Evolutionary conservation across 1,139 yeast genomes (phyloP).

Genomic region (Pichia sp.): DNA sequence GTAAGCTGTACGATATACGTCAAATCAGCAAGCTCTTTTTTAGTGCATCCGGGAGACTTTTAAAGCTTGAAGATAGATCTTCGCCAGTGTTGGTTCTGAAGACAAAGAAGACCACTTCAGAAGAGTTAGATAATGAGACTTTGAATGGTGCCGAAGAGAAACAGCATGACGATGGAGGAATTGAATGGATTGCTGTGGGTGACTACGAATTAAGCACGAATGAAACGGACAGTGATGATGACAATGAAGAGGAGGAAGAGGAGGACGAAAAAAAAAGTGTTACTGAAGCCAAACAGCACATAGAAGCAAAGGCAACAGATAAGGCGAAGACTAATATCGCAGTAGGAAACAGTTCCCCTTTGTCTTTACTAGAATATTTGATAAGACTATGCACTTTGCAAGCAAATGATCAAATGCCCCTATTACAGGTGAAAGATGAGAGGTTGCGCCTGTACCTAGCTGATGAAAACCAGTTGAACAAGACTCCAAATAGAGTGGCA

Average conservation of each 20-base stretch:
- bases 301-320: background rate
- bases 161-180: conserved; percentile 30
- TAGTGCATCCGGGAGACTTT: conserved; percentile 66
- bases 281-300: background rate
- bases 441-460: conserved; percentile 57
- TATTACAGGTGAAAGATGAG: conserved; percentile 62
- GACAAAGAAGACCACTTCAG: conserved; percentile 33
- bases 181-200: conserved; percentile 26
- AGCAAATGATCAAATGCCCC: conserved; percentile 52
- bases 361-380: conserved; percentile 63
- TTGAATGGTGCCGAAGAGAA: conserved; percentile 25
- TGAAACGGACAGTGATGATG: conserved; percentile 11
- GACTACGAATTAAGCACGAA: conserved; percentile 19
- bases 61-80: conserved; percentile 59
- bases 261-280: conserved; percentile 3
- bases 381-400: conserved; percentile 61
- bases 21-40: conserved; percentile 56
- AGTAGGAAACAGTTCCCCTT: conserved; percentile 11
- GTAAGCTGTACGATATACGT: conserved; percentile 38
- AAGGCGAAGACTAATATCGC: background rate
- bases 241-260: conserved; percentile 13
- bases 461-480: conserved; percentile 43
- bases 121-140: conserved; percentile 7
- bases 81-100: conserved; percentile 69
- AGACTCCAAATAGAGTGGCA: conserved; percentile 5